phyloP scores from a whole-genome alignment of 768 basidiomycete species.

The Obba rivulosa region DNA sequence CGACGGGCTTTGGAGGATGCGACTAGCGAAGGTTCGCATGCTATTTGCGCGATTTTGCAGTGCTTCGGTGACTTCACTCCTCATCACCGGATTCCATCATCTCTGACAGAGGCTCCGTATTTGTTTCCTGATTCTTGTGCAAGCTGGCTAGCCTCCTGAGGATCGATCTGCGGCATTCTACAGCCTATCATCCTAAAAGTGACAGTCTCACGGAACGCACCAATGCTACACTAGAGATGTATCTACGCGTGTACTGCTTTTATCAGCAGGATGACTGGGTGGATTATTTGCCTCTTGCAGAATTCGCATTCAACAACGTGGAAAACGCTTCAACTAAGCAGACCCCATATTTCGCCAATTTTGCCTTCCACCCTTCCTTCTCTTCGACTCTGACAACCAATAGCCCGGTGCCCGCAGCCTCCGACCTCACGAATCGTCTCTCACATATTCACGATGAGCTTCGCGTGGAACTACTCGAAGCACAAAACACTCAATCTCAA shows the following conservation, averaged over 20 bases:
- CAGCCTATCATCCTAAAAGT: slow-evolving; percentile 39
- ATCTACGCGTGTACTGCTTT: slow-evolving; percentile 28
- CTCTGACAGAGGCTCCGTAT: slow-evolving; percentile 12
- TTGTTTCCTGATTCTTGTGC: slow-evolving; percentile 7
- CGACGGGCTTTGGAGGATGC: too few relatives aligned
- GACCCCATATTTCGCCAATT: slow-evolving; percentile 6
- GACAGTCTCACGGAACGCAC: slow-evolving; percentile 33
- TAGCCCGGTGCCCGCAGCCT: slow-evolving; percentile 26
- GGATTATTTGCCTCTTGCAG: slow-evolving; percentile 31
- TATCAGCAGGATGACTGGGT: slow-evolving; percentile 40
- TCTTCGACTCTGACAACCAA: slow-evolving; percentile 22
- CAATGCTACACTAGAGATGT: slow-evolving; percentile 33
- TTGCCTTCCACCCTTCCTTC: slow-evolving; percentile 18
- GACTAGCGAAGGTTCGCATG: too few relatives aligned
- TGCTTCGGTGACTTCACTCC: too few relatives aligned
- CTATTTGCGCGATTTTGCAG: too few relatives aligned
- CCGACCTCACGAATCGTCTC: slow-evolving; percentile 24
- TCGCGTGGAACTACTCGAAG: slow-evolving; percentile 24
- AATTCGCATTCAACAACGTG: slow-evolving; percentile 37
- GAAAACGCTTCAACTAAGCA: slow-evolving; percentile 24
- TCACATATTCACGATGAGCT: slow-evolving; percentile 30
- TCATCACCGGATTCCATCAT: slow-evolving; percentile 10
- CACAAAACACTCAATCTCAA: slow-evolving; percentile 24
- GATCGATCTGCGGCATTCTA: slow-evolving; percentile 19
- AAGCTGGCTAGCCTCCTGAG: slow-evolving; percentile 1